phyloP scores from a whole-genome alignment of 176 grass and related monocot species.

The Musa troglodytarum region DNA sequence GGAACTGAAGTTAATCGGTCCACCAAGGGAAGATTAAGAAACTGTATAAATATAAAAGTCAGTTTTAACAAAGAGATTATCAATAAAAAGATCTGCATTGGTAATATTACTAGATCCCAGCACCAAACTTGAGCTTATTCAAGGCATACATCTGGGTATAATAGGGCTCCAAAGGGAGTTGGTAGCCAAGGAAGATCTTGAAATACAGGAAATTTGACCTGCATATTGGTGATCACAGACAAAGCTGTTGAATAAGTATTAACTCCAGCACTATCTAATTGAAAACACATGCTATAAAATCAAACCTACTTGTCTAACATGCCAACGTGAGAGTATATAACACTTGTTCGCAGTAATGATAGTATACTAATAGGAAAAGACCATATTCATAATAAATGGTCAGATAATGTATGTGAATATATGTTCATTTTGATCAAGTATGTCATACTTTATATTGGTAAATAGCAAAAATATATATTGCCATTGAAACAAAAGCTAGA shows the following conservation, averaged over 20 bases:
- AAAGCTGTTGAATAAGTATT: background rate
- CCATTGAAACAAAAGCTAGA: background rate
- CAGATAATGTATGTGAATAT: background rate
- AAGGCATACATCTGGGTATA: constrained; percentile 63
- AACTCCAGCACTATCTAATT: background rate
- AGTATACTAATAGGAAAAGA: background rate
- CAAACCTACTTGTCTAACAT: background rate
- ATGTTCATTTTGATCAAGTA: background rate
- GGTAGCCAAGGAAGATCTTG: constrained; percentile 58
- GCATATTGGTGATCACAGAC: constrained; percentile 17
- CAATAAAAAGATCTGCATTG: no score
- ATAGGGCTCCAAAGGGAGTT: constrained; percentile 59
- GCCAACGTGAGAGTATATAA: background rate
- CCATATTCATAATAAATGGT: background rate
- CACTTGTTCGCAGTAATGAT: background rate
- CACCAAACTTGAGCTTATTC: background rate
- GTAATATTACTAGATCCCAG: background rate
- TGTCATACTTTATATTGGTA: background rate
- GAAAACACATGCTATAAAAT: background rate
- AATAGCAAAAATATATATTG: background rate
- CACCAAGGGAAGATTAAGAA: constrained; percentile 58
- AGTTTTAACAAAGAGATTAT: constrained; percentile 21
- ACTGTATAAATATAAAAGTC: constrained; percentile 34
- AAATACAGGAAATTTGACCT: constrained; percentile 78
- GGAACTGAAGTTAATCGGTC: constrained; percentile 81